Evolutionary conservation across 305 asterid genomes (phyloP), one percentile per base, ranked within the genome.

Genomic region (Rubia tinctorum): DNA sequence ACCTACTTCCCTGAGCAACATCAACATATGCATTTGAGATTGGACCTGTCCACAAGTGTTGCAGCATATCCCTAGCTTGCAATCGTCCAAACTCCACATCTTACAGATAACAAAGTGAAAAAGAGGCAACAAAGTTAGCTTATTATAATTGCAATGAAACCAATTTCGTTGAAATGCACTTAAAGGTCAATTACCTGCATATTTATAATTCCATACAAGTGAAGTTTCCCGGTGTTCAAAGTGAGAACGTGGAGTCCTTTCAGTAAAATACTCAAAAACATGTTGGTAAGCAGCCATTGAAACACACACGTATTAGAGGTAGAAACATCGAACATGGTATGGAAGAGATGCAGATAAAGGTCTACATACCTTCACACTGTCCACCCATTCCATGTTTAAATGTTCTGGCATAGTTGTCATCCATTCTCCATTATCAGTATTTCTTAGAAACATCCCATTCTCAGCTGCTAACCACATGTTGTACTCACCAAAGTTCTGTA

Each of bases 371-470:
- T 83, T 86, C 62, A 93, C 92, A 30, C 96, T 91, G 75, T 92
- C 99, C 60, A 93, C 95, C 99, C 99, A 95, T 27, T 95, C 99
- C 98, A 89, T 92, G 74, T 84, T 91, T 81, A 92, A 86, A 86
- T 92, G 97, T 82, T 95, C 99, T 15, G 99, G 99, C 99, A 95
- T 92, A 11, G 99, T 93, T 12, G 99, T 95, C 99, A 92, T 95
- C 99, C 99, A 95, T 43, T 82, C 88, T 60, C 97, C 97, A 43
- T 14, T n/a, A 58, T 75, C 88, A 34, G 98, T 89, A 53, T 94
- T 86, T 70, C 99, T 88, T 72, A 95, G 86, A 84, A 95, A 95
- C 99, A 95, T 92, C 73, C 99, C 99, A 77, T 95, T 91, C 80
- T 93, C 99, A 34, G 99, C 99, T 67, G 99, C 99, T 82, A 95